These are phyloP conservation scores for Trichoderma sp. DNA, from an alignment of 2,329 filamentous ascomycete species.

Conservation along the genomic window DNA sequence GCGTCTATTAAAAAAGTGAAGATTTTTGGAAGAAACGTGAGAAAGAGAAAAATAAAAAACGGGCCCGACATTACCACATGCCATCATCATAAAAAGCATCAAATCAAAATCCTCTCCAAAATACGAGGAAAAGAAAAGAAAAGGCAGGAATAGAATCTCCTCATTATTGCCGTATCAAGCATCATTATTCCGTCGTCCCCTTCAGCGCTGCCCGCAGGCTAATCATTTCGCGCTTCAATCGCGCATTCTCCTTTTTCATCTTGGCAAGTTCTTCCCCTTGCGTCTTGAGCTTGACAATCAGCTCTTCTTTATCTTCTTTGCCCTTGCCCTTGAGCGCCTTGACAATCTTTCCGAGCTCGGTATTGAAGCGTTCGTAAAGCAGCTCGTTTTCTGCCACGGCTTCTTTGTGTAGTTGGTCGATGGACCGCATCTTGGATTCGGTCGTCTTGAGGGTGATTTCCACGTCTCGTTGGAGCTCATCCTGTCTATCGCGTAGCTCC, in stretches of 20 bases:
- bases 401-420: slow-evolving; percentile 89
- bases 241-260: slow-evolving; percentile 81
- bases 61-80: slow-evolving; percentile 7
- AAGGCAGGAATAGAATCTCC: neutral
- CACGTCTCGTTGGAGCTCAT: slow-evolving; percentile 68
- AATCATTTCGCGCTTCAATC: slow-evolving; percentile 78
- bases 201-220: slow-evolving; percentile 62
- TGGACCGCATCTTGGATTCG: slow-evolving; percentile 75
- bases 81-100: slow-evolving; percentile 2
- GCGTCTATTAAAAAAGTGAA: slow-evolving; percentile 5
- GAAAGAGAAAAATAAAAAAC: neutral
- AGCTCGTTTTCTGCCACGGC: slow-evolving; percentile 88
- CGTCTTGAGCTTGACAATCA: slow-evolving; percentile 70
- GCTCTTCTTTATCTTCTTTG: slow-evolving; percentile 76
- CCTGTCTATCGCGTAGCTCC: slow-evolving; percentile 62
- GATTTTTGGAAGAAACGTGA: neutral
- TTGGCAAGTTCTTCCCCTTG: slow-evolving; percentile 74
- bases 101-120: neutral
- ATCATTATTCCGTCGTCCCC: slow-evolving; percentile 40
- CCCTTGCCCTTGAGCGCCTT: slow-evolving; percentile 71
- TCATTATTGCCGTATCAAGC: slow-evolving; percentile 4
- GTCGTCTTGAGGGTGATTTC: slow-evolving; percentile 70
- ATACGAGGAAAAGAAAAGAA: neutral
- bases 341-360: slow-evolving; percentile 82
- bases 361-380: slow-evolving; percentile 88